phyloP scores from a whole-genome alignment of 257 asterid genomes.

The Echium plantagineum region DNA sequence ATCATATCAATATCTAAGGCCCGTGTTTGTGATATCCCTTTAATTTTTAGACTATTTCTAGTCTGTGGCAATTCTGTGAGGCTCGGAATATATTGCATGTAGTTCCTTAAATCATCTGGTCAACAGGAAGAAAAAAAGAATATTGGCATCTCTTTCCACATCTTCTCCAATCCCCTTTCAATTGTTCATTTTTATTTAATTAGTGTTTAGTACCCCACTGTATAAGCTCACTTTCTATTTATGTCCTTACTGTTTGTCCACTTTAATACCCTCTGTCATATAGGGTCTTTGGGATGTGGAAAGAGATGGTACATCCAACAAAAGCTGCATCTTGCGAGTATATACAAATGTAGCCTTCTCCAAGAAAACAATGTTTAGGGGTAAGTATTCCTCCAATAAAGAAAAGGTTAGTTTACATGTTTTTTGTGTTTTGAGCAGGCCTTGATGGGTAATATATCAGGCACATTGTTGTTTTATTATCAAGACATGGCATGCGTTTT shows the following conservation, averaged over 20 bases:
- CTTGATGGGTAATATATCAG: background rate
- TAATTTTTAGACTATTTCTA: no score
- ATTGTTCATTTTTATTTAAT: no score
- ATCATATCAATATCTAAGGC: no score
- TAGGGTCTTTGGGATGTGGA: conserved; percentile 88
- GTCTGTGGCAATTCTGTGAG: no score
- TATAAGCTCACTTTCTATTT: no score
- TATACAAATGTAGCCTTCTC: conserved; percentile 70
- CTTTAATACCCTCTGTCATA: conserved; percentile 9
- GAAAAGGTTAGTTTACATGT: background rate
- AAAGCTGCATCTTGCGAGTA: conserved; percentile 59
- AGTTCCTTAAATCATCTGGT: no score
- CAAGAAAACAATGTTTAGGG: conserved; percentile 91
- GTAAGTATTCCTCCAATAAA: conserved; percentile 17
- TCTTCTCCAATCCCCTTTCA: no score
- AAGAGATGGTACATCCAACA: conserved; percentile 31
- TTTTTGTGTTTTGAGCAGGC: background rate
- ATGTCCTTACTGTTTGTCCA: background rate
- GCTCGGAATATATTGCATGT: no score
- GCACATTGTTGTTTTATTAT: background rate
- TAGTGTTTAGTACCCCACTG: no score
- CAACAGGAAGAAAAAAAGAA: no score
- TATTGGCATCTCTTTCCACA: no score
- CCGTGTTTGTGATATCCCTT: no score
- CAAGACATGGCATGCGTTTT: background rate